A percentile compares a stretch with the other conserved stretches of the same genome.
Conservation (phyloP, 768 basidiomycete genomes). For the Filobasidium wieringae region DNA sequence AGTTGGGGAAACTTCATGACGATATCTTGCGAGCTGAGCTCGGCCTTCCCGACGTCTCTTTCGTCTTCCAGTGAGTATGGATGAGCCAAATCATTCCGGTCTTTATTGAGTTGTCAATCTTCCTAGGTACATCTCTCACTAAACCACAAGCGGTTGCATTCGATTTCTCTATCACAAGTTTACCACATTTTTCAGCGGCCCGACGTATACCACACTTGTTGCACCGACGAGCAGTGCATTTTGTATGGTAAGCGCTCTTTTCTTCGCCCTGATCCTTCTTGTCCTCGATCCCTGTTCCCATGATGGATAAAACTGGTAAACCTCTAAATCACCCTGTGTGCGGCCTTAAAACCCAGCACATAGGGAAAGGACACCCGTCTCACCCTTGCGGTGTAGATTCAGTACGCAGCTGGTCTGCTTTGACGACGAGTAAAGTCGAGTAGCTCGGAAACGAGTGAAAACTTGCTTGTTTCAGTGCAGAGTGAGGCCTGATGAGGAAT, state of each 20-base stretch:
- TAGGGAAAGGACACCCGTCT: conserved; percentile 2
- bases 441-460: background rate
- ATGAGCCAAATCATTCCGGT: background rate
- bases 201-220: too few relatives aligned
- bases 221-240: too few relatives aligned
- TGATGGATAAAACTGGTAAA: conserved; percentile 4
- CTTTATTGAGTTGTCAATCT: background rate
- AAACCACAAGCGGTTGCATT: too few relatives aligned
- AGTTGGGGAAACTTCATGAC: conserved; percentile 84
- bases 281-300: background rate
- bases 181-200: too few relatives aligned
- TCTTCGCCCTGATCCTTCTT: too few relatives aligned
- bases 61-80: conserved; percentile 75
- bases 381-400: background rate
- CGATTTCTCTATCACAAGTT: too few relatives aligned
- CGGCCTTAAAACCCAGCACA: conserved; percentile 1
- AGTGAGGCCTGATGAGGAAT: background rate
- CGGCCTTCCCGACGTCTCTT: conserved; percentile 71
- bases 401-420: background rate
- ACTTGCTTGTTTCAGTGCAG: background rate
- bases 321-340: background rate
- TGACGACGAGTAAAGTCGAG: background rate
- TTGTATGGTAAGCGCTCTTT: too few relatives aligned
- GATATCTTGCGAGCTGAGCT: conserved; percentile 85
- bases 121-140: conserved; percentile 10